Evolutionary conservation across 345 rosid species (phyloP).

Genomic region (Populus pruinosa): DNA sequence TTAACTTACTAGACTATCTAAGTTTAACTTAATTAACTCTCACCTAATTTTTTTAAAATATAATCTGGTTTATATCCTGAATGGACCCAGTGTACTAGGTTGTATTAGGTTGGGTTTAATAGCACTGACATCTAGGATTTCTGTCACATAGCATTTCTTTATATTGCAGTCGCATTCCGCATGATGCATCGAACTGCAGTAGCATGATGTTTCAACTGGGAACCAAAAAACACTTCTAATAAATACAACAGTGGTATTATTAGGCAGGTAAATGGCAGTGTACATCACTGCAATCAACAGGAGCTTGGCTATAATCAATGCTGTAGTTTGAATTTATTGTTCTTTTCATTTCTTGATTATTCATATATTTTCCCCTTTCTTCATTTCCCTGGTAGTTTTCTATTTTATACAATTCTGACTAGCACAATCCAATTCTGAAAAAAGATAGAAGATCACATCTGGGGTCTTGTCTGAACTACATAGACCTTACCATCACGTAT

Average conservation of each 20-base stretch:
- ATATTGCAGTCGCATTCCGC: background rate
- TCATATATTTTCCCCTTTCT: background rate
- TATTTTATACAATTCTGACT: background rate
- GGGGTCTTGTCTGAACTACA: slow-evolving; percentile 95
- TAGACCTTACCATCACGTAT: slow-evolving; percentile 79
- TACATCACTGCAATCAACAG: no score
- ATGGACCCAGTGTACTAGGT: no score
- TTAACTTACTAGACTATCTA: no score
- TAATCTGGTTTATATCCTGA: no score
- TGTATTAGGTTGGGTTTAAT: no score
- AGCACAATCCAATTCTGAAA: background rate
- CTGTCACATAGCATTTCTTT: background rate
- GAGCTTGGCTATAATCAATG: background rate
- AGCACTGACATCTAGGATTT: background rate
- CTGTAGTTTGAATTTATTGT: background rate
- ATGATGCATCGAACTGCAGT: background rate
- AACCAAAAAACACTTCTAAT: background rate
- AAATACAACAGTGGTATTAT: background rate
- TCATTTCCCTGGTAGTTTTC: background rate
- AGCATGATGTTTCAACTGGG: background rate
- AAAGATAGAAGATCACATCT: slow-evolving; percentile 51
- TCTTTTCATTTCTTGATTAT: background rate
- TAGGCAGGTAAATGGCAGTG: no score
- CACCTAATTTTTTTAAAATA: no score
- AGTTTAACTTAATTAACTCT: no score